Evolutionary conservation across 2,329 filamentous ascomycete genomes (phyloP).

Genomic region (Trichoderma polysporum): DNA sequence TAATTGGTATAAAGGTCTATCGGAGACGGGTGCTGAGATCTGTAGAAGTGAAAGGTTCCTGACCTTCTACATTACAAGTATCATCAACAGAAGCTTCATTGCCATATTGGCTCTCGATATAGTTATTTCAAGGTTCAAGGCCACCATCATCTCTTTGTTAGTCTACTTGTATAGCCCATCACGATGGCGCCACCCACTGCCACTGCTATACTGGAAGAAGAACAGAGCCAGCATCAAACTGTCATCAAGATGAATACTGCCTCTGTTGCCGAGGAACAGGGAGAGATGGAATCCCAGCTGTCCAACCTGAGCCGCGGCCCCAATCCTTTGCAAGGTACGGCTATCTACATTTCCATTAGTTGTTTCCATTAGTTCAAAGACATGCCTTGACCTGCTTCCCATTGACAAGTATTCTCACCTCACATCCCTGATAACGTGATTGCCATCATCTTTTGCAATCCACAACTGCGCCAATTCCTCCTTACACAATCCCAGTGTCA

Average conservation of each 20-base stretch:
- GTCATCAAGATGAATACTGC: constrained; percentile 16
- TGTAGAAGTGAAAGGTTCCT: background rate
- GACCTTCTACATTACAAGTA: background rate
- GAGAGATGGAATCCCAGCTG: constrained; percentile 25
- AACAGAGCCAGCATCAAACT: background rate
- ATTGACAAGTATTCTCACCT: background rate
- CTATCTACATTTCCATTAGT: background rate
- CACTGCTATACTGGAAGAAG: constrained; percentile 13
- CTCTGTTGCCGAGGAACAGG: constrained; percentile 14
- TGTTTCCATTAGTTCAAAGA: background rate
- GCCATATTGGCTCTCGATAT: background rate
- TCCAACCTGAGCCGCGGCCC: constrained; percentile 27
- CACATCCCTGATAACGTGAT: background rate
- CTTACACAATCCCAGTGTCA: background rate
- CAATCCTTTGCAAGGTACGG: constrained; percentile 27
- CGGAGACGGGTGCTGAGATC: background rate
- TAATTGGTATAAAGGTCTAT: background rate
- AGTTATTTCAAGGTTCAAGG: background rate
- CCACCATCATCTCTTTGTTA: background rate
- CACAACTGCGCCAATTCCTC: background rate
- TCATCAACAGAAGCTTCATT: background rate
- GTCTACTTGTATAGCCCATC: background rate
- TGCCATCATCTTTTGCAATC: background rate
- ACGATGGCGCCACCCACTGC: constrained; percentile 23
- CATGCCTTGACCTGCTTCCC: background rate